Base-by-base conservation (phyloP, 2,329 filamentous ascomycete genomes). In the Ophidiomyces ophidiicola region DNA sequence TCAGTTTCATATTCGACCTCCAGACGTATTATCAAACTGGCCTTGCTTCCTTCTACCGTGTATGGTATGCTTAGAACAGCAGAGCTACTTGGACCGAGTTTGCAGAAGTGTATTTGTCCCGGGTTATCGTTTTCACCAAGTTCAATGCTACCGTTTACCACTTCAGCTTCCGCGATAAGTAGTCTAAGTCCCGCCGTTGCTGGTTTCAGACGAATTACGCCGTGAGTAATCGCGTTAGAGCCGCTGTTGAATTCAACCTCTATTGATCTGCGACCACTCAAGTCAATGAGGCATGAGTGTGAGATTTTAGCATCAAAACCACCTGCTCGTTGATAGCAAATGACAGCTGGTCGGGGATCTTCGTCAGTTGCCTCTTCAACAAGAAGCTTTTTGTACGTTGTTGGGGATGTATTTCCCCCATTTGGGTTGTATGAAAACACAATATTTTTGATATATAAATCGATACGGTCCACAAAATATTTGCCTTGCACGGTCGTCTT, bases 191-290 rank as follows among this genome's bases (percentile, higher is more conserved):
- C 75, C 14, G 74, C 74, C 29, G 73, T 74, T n/a, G 68, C 71
- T 34, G 74, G 68, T 41, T 69, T 67, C n/a, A 78, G 53, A 7
- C 66, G 66, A 28, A 78, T 51, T 14, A 68, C 62, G 23, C 69
- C 63, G 19, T 52, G 57, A 7, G 58, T 52, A 30, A 76, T 65
- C 11, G 4, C 15, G 53, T 94, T 93, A 71, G 80, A 81, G 1
- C 86, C 87, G 7, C 78, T 77, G 7, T 66, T 65, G 8, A 94
- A 61, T 36, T 77, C 69, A 14, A 98, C 64, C 43, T 93, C 82
- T 0, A 96, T 66, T 0, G 75, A 78, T 42, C 82, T 82, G 50
- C 79, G 78, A 48, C 78, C 78, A 54, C 92, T 83, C 4, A 98
- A 73, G 45, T 88, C 78, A 17, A 92, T 79, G 31, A 78, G 67